phyloP scores from a whole-genome alignment of 768 basidiomycete species.

The Pisolithus sp. region DNA sequence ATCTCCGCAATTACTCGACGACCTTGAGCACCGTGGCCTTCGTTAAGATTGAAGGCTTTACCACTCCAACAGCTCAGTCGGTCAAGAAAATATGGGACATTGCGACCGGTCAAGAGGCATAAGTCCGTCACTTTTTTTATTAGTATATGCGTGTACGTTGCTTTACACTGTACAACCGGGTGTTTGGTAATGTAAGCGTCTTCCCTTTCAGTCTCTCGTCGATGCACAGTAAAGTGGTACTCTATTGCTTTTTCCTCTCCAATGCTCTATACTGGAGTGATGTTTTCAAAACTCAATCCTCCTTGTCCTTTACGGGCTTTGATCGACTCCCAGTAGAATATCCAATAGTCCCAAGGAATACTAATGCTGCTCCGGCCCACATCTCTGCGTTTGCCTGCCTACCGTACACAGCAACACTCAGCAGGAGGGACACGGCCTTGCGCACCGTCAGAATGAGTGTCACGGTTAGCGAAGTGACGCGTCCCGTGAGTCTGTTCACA shows the following conservation, averaged over 20 bases:
- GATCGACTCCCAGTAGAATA: conserved; percentile 41
- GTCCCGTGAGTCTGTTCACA: conserved; percentile 78
- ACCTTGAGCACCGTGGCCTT: conserved; percentile 69
- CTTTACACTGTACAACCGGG: not conserved
- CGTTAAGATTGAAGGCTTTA: conserved; percentile 50
- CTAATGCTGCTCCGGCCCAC: conserved; percentile 64
- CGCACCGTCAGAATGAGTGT: conserved; percentile 76
- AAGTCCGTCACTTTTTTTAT: not conserved
- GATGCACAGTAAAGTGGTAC: not conserved
- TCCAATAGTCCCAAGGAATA: conserved; percentile 63
- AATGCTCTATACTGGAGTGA: not conserved
- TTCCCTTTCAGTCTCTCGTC: not conserved
- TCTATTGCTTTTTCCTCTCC: not conserved
- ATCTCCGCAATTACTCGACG: conserved; percentile 66
- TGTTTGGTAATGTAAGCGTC: not conserved
- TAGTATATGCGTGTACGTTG: not conserved
- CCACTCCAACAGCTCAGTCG: conserved; percentile 50
- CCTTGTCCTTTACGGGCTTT: conserved; percentile 16
- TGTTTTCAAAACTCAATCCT: conserved; percentile 10
- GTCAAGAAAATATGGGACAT: conserved; percentile 68
- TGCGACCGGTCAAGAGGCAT: conserved; percentile 54
- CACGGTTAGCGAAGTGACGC: conserved; percentile 68
- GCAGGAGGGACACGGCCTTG: conserved; percentile 69
- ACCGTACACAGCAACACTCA: conserved; percentile 56
- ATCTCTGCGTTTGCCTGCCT: conserved; percentile 39